Conservation (phyloP, 176 grass and related monocot species). For the Juncus effusus region DNA sequence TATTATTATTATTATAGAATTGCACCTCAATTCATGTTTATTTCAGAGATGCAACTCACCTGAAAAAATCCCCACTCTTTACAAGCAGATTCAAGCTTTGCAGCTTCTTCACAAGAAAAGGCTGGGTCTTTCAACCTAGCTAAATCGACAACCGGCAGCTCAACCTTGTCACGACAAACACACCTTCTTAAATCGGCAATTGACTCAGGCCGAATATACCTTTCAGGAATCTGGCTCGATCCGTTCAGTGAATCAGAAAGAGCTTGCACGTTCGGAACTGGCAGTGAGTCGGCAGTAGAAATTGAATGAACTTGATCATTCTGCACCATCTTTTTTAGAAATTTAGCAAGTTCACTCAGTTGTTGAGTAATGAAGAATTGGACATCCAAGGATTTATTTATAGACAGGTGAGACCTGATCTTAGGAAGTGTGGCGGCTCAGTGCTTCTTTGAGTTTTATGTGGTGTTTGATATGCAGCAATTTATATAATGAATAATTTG, state of each 20-base stretch:
- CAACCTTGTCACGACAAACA: not conserved
- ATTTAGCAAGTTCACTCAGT: too few relatives aligned
- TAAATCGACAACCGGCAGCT: slow-evolving; percentile 34
- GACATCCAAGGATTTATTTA: too few relatives aligned
- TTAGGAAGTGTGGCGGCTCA: too few relatives aligned
- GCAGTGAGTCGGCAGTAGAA: not conserved
- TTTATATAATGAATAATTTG: too few relatives aligned
- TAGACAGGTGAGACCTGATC: too few relatives aligned
- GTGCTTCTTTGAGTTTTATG: too few relatives aligned
- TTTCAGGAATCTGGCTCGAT: not conserved
- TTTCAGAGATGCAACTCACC: slow-evolving; percentile 25
- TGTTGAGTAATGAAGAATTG: too few relatives aligned
- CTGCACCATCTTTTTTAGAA: too few relatives aligned
- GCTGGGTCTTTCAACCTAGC: not conserved
- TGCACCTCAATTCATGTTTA: slow-evolving; percentile 29
- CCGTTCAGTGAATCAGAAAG: slow-evolving; percentile 6
- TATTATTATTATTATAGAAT: not conserved
- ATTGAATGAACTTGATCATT: not conserved
- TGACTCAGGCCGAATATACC: slow-evolving; percentile 34
- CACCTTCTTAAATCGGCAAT: not conserved
- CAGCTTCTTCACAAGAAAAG: not conserved
- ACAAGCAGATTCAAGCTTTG: too few relatives aligned
- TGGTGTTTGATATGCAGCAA: too few relatives aligned
- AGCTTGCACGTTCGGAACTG: slow-evolving; percentile 38
- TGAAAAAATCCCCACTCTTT: too few relatives aligned